Percentiles rank a stretch among this genome's conserved stretches.
phyloP scores from a whole-genome alignment of 2,329 filamentous ascomycete species.

The Cercospora sp. region DNA sequence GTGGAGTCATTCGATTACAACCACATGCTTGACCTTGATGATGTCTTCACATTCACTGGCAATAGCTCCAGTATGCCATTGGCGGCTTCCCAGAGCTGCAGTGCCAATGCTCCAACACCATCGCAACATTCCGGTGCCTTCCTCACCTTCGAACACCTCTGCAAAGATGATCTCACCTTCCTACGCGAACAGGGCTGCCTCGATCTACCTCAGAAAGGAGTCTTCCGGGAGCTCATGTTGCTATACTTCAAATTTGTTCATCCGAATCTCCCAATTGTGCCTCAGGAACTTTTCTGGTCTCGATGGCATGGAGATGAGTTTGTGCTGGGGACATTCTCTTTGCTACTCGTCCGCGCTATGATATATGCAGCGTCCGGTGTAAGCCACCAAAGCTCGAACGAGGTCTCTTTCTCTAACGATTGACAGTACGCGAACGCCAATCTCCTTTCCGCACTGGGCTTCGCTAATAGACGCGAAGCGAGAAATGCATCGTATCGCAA shows the following conservation, averaged over 20 bases:
- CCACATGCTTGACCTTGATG: slow-evolving; percentile 26
- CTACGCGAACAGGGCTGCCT: slow-evolving; percentile 23
- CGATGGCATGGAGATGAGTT: slow-evolving; percentile 19
- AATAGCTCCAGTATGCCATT: slow-evolving; percentile 17
- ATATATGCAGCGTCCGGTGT: slow-evolving; percentile 22
- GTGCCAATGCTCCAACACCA: slow-evolving; percentile 6
- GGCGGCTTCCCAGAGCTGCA: slow-evolving; percentile 16
- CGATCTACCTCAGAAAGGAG: slow-evolving; percentile 15
- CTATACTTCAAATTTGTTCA: slow-evolving; percentile 24
- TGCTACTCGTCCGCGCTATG: slow-evolving; percentile 22
- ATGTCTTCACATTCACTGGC: slow-evolving; percentile 29
- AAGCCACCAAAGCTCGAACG: background rate
- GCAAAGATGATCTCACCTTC: slow-evolving; percentile 16
- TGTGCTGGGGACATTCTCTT: slow-evolving; percentile 11
- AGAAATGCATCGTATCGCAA: slow-evolving; percentile 24
- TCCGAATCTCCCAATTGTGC: slow-evolving; percentile 21
- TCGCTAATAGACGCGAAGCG: slow-evolving; percentile 27
- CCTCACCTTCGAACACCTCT: background rate
- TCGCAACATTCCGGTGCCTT: background rate
- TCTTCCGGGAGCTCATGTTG: slow-evolving; percentile 19
- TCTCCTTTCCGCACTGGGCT: slow-evolving; percentile 21
- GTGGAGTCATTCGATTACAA: slow-evolving; percentile 23
- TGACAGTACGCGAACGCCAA: slow-evolving; percentile 20
- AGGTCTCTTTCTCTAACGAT: background rate
- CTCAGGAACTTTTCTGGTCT: slow-evolving; percentile 22